These are phyloP conservation scores for Pleurotus pulmonarius DNA, from an alignment of 768 basidiomycete species.

Conservation along the genomic window DNA sequence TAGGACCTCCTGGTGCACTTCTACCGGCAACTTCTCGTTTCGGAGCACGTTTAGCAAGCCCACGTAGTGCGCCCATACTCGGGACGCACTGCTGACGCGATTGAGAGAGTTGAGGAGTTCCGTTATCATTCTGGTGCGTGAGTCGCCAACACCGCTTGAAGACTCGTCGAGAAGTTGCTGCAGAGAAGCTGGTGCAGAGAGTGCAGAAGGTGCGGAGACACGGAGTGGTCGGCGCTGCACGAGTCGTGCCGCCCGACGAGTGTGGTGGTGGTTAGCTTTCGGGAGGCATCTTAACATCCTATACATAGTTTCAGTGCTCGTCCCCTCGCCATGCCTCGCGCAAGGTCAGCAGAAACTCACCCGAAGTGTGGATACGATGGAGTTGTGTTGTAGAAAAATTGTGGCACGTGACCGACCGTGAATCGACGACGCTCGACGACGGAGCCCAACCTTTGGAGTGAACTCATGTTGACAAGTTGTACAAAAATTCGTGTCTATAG, in stretches of 20 bases:
- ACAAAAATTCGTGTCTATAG: too few relatives aligned
- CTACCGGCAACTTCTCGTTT: constrained; percentile 49
- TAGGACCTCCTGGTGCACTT: constrained; percentile 67
- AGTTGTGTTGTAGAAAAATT: background rate
- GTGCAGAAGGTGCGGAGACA: constrained; percentile 11
- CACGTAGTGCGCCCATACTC: constrained; percentile 65
- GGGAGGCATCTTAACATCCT: constrained; percentile 9
- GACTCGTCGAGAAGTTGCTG: background rate
- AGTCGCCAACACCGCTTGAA: background rate
- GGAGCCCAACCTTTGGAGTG: too few relatives aligned
- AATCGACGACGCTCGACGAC: too few relatives aligned
- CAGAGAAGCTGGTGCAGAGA: constrained; percentile 1
- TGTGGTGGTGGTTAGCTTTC: background rate
- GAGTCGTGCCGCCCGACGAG: background rate
- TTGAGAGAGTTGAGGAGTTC: constrained; percentile 29
- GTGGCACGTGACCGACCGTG: background rate
- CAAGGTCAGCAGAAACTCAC: too few relatives aligned
- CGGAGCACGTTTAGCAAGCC: constrained; percentile 49
- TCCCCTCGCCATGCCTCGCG: too few relatives aligned
- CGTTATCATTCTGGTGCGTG: constrained; percentile 12
- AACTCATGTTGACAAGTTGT: too few relatives aligned
- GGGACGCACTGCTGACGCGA: constrained; percentile 34
- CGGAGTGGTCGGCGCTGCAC: constrained; percentile 4
- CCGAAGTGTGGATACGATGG: too few relatives aligned
- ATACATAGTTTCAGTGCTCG: background rate